phyloP scores from a whole-genome alignment of 345 rosid species.

The Rubroshorea leprosula region DNA sequence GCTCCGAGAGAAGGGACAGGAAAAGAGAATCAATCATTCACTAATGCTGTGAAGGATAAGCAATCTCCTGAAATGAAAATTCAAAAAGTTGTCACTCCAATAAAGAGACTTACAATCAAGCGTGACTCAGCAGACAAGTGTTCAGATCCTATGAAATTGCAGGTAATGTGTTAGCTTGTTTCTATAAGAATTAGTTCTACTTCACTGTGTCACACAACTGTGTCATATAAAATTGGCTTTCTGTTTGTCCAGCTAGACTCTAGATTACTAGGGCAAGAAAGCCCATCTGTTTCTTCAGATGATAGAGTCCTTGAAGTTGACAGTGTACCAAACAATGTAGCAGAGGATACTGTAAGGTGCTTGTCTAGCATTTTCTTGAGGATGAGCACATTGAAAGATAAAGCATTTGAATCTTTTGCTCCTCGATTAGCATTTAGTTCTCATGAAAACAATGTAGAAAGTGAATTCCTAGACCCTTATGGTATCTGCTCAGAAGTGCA shows the following conservation, averaged over 20 bases:
- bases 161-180: too few relatives aligned
- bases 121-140: constrained; percentile 28
- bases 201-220: not conserved
- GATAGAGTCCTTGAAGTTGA: constrained; percentile 36
- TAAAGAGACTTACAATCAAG: constrained; percentile 34
- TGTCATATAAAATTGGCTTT: constrained; percentile 5
- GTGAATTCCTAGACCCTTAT: constrained; percentile 50
- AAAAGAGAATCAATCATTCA: constrained; percentile 59
- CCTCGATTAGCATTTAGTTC: constrained; percentile 11
- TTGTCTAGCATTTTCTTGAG: constrained; percentile 56
- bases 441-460: constrained; percentile 22
- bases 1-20: constrained; percentile 44
- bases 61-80: constrained; percentile 49
- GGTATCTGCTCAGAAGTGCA: constrained; percentile 32
- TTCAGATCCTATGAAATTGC: constrained; percentile 28
- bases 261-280: constrained; percentile 55
- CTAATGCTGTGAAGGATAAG: constrained; percentile 49
- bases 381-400: constrained; percentile 57
- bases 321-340: constrained; percentile 55
- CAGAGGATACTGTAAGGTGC: constrained; percentile 66
- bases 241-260: constrained; percentile 50
- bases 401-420: constrained; percentile 15
- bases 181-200: too few relatives aligned
- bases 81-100: constrained; percentile 42
- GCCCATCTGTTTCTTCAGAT: constrained; percentile 38